Conservation (phyloP, 192 early-diverging fungal species). For the Umbelopsis vinacea region DNA sequence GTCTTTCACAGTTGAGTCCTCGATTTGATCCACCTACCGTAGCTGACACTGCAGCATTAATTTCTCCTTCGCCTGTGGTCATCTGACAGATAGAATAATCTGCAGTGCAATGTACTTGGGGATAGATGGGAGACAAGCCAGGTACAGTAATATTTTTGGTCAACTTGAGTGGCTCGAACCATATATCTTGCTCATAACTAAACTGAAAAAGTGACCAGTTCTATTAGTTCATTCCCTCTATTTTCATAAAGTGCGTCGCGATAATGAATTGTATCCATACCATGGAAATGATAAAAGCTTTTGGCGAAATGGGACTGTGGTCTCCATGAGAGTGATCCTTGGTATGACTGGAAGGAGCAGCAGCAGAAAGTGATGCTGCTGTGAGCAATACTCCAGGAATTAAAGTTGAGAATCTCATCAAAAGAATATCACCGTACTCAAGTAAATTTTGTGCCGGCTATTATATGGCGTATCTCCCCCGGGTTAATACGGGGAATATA, state of each 20-base stretch:
- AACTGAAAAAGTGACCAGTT: neutral
- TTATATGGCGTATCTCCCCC: no score
- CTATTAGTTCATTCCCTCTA: neutral
- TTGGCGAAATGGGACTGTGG: neutral
- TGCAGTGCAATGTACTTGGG: neutral
- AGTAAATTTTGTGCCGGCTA: no score
- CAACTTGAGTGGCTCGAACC: conserved; percentile 15
- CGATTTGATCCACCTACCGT: neutral
- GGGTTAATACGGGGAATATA: no score
- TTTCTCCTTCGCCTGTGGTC: conserved; percentile 20
- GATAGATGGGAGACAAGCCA: conserved; percentile 17
- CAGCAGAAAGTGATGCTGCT: neutral
- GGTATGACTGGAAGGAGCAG: neutral
- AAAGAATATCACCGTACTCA: no score
- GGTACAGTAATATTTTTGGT: conserved; percentile 7
- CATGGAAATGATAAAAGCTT: conserved; percentile 12
- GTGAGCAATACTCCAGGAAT: neutral
- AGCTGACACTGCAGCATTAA: conserved; percentile 4
- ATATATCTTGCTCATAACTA: conserved; percentile 6
- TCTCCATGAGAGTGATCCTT: neutral
- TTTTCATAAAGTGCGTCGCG: neutral
- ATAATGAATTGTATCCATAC: neutral
- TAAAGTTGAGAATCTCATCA: neutral
- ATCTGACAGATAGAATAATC: conserved; percentile 16
- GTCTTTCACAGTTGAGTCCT: neutral